Conservation (phyloP, 805 yeast genomes). For the Ogataea henricii region DNA sequence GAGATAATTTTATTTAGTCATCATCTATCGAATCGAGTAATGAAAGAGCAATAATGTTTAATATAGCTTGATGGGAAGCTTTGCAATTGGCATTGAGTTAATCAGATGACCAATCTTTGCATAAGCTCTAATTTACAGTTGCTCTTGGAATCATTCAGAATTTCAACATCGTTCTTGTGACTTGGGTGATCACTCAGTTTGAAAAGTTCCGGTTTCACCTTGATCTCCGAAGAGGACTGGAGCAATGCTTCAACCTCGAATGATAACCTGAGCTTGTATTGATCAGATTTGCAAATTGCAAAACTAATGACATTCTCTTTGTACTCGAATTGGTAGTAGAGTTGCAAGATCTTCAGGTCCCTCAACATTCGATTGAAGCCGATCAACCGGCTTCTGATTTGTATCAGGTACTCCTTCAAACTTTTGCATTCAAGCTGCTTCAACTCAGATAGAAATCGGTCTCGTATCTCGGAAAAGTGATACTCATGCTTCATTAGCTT, state of each 20-base stretch:
- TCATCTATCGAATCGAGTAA: constrained; percentile 1
- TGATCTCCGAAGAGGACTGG: constrained; percentile 8
- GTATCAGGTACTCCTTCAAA: constrained; percentile 12
- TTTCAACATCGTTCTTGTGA: constrained; percentile 2
- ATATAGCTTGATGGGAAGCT: background rate
- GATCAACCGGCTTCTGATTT: constrained; percentile 1
- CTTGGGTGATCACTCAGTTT: background rate
- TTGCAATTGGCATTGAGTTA: too few relatives aligned
- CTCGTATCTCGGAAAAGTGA: constrained; percentile 8
- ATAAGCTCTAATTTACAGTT: constrained; percentile 10
- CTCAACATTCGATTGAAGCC: constrained; percentile 11
- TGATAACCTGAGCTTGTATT: constrained; percentile 14
- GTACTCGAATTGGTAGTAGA: constrained; percentile 13
- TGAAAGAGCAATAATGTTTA: constrained; percentile 3
- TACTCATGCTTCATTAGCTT: background rate
- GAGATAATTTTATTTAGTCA: background rate
- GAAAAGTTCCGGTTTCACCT: constrained; percentile 9
- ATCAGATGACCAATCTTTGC: constrained; percentile 11
- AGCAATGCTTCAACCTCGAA: constrained; percentile 13
- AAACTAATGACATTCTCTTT: constrained; percentile 3
- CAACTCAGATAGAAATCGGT: background rate
- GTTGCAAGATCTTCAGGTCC: constrained; percentile 16
- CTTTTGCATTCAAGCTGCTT: background rate
- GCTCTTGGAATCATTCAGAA: constrained; percentile 9
- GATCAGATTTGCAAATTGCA: constrained; percentile 11